Percentiles rank a stretch among this genome's conserved stretches.
phyloP scores from a whole-genome alignment of 208 protist species.

The Leishmania martiniquensis region DNA sequence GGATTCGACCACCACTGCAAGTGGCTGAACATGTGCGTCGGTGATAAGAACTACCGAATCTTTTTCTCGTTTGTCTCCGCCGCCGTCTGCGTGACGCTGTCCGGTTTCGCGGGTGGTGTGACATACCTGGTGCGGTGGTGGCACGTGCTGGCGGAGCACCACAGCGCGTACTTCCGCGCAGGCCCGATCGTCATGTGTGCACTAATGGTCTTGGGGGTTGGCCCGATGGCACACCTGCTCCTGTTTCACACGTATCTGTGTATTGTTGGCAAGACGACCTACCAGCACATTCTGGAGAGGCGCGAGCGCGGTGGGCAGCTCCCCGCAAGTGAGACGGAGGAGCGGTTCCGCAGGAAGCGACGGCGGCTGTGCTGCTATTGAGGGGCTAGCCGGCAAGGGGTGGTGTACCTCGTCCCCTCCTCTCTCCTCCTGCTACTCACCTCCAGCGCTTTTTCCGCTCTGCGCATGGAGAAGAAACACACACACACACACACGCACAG shows the following conservation, averaged over 20 bases:
- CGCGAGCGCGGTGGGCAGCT: slow-evolving; percentile 28
- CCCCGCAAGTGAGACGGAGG: neutral
- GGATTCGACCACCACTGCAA: slow-evolving; percentile 94
- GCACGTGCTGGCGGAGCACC: slow-evolving; percentile 33
- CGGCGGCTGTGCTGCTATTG: neutral
- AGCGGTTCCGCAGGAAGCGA: neutral
- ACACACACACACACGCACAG: too few species aligned
- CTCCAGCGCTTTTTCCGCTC: neutral
- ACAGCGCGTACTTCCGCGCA: slow-evolving; percentile 70
- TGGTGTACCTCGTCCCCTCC: neutral
- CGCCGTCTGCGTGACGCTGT: slow-evolving; percentile 30
- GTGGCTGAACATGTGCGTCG: slow-evolving; percentile 93
- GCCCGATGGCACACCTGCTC: slow-evolving; percentile 68
- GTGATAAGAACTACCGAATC: slow-evolving; percentile 73
- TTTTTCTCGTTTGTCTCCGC: slow-evolving; percentile 71
- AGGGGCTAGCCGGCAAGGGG: neutral
- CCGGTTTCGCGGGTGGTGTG: slow-evolving; percentile 39
- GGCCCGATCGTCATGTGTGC: slow-evolving; percentile 54
- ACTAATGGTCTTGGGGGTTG: slow-evolving; percentile 40
- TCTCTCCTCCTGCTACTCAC: neutral
- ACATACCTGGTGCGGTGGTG: slow-evolving; percentile 67
- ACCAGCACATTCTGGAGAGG: slow-evolving; percentile 66
- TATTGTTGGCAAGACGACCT: slow-evolving; percentile 59
- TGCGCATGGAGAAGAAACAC: neutral
- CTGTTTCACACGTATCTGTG: slow-evolving; percentile 74